Evolutionary conservation across 1,284 basidiomycete species (phyloP), one percentile per base, ranked within the genome.

Genomic region (Hemileia vastatrix): DNA sequence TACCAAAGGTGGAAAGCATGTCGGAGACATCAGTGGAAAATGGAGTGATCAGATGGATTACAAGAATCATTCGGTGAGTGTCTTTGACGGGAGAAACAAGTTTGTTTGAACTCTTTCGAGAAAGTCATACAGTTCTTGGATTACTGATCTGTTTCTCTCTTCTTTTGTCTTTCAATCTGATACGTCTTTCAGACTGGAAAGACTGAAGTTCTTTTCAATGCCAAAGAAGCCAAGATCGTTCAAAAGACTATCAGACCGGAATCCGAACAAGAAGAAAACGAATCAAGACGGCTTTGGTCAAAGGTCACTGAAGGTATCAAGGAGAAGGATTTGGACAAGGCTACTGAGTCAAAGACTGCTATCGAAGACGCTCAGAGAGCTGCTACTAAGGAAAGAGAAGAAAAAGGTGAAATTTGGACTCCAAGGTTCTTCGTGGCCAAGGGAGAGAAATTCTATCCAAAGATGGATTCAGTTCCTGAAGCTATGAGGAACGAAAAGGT

Each of bases 351-450:
- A 53, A 98, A 98, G 80, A 83, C 84, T 0, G 82, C 81, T n/a
- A 90, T 98, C 1, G 94, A 98, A 78, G 91, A 96, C 70, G 84
- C 84, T 24, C 93, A 97, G 77, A 82, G 94, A 54, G 88, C 93
- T 68, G 77, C 83, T 54, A 84, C 88, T 18, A 83, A 81, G 69
- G 78, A 79, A 73, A 81, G 89, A 63, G 91, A 95, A 64, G 87
- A 87, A 73, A 82, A 78, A 8, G 85, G 86, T 2, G 80, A 83
- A 64, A 79, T 79, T 66, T 84, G 83, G 70, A 77, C 81, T 21
- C 83, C 90, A 43, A 80, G 86, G 64, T 98, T 88, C 80, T 98
- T 98, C 77, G 82, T 84, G 72, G 78, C 82, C 68, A 77, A 77
- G 47, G 83, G 82, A 56, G 74, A 77, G 57, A 67, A 67, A 53